Base-by-base conservation (phyloP, 2,329 filamentous ascomycete genomes). In the Chaetomium sp. region DNA sequence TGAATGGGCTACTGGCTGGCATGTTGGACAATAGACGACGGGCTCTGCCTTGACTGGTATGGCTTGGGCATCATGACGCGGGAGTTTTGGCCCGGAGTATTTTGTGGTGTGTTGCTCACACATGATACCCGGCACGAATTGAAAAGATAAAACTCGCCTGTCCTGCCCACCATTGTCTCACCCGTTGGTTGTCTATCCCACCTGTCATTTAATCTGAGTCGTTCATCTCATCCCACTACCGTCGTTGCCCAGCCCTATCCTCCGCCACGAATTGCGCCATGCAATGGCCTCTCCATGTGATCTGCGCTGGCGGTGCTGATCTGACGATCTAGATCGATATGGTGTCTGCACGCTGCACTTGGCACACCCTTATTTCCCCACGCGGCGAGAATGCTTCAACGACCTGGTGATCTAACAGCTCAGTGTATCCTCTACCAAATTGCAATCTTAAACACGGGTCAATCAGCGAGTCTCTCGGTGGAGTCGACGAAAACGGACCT, bases 1-100 rank as follows among this genome's bases (percentile, higher is more conserved):
- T 35, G 55, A 55, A n/a, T 35, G 66, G 66, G 65, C 65, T 70
- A 67, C 65, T 68, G 66, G 68, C 51, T 67, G 69, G 69, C 67
- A 68, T 65, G 58, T 67, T 67, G 67, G 61, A 65, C 61, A 60
- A 64, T 66, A 62, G 63, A 64, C 59, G 66, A 65, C 27, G 6
- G 21, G 50, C 50, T 25, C 35, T 3, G 50, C 31, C 49, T 19
- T 29, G 5, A n/a, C n/a, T 23, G 61, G 57, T 57, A 33, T 33
- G 47, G 57, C 45, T 58, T 23, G 5, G 65, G 61, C 53, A 45
- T 61, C 53, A 58, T 57, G 57, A 57, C 65, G 33, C 57, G 45
- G 51, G 53, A 60, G 60, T 60, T 57, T 42, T 33, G 13, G 25
- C 27, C 53, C 50, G 62, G 53, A 42, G 50, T 56, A 42, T 60